A percentile compares a stretch with the other conserved stretches of the same genome.
Conservation (phyloP, 345 rosid species). For the Chamaenerion angustifolium region DNA sequence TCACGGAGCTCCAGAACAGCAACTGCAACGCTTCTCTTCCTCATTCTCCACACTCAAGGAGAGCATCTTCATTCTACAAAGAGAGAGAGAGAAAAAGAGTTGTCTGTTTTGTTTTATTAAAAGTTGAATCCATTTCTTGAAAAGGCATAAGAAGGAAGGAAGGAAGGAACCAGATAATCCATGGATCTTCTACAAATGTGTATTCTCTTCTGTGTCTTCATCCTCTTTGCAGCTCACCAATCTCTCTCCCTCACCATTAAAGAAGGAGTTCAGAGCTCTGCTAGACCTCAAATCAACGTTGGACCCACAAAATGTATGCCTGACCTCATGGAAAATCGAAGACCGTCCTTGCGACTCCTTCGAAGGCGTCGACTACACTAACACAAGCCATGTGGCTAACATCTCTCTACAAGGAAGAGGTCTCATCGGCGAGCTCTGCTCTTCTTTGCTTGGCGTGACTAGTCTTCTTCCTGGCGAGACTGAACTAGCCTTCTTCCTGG, state of each 20-base stretch:
- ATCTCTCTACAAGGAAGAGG: conserved; percentile 86
- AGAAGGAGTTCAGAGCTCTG: conserved; percentile 36
- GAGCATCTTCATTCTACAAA: not conserved
- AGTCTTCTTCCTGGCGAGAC: no score
- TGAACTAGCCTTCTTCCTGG: no score
- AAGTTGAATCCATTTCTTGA: not conserved
- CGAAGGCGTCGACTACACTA: conserved; percentile 69
- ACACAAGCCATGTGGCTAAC: conserved; percentile 51
- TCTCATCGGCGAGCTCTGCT: conserved; percentile 52
- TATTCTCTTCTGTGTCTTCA: conserved; percentile 4
- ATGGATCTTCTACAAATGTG: not conserved
- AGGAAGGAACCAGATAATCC: not conserved
- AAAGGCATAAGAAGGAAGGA: not conserved
- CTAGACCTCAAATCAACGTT: conserved; percentile 50
- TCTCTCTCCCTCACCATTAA: conserved; percentile 12
- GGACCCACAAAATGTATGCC: conserved; percentile 47
- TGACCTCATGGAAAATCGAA: conserved; percentile 51
- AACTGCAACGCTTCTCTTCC: not conserved
- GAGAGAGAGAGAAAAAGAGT: not conserved
- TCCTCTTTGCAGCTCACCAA: conserved; percentile 12
- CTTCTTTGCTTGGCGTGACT: no score
- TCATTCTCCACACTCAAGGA: not conserved
- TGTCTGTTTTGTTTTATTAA: no score
- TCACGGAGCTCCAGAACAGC: no score
- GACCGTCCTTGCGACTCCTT: conserved; percentile 49